A percentile compares a stretch with the other conserved stretches of the same genome.
Conservation (phyloP, 1,284 basidiomycete genomes). For the Ustilago trichophora region DNA sequence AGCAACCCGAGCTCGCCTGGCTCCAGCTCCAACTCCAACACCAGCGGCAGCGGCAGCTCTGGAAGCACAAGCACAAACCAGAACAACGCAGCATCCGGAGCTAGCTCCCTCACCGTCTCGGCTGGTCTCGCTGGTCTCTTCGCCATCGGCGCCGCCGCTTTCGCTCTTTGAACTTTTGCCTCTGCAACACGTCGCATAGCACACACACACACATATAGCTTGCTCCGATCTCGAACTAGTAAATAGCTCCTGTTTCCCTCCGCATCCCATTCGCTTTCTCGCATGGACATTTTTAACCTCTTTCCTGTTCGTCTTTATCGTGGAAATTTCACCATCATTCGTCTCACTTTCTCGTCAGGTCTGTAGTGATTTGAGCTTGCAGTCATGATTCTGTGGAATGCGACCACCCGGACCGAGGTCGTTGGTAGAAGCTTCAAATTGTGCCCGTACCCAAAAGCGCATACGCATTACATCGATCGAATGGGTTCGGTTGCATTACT, state of each 20-base stretch:
- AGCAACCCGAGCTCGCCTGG: slow-evolving; percentile 1
- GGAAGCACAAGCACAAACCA: slow-evolving; percentile 13
- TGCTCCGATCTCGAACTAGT: too few relatives aligned
- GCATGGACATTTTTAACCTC: slow-evolving; percentile 23
- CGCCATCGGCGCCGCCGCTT: slow-evolving; percentile 21
- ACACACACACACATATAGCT: too few relatives aligned
- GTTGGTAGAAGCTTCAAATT: too few relatives aligned
- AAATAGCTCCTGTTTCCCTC: too few relatives aligned
- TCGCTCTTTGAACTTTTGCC: slow-evolving; percentile 18
- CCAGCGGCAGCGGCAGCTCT: slow-evolving; percentile 2
- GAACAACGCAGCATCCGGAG: slow-evolving; percentile 23
- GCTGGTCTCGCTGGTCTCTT: slow-evolving; percentile 19
- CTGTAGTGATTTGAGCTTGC: too few relatives aligned
- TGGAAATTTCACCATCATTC: not conserved
- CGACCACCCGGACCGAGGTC: too few relatives aligned
- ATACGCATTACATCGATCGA: too few relatives aligned
- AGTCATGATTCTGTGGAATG: too few relatives aligned
- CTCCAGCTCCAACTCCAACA: not conserved
- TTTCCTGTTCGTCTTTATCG: not conserved
- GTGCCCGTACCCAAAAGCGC: too few relatives aligned
- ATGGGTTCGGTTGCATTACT: too few relatives aligned
- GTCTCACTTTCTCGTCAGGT: too few relatives aligned
- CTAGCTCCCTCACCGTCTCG: slow-evolving; percentile 13
- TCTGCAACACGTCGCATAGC: too few relatives aligned
- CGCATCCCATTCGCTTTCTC: slow-evolving; percentile 17